These are phyloP conservation scores for Aureobasidium subglaciale DNA, from an alignment of 2,329 filamentous ascomycete species.

Conservation along the genomic window DNA sequence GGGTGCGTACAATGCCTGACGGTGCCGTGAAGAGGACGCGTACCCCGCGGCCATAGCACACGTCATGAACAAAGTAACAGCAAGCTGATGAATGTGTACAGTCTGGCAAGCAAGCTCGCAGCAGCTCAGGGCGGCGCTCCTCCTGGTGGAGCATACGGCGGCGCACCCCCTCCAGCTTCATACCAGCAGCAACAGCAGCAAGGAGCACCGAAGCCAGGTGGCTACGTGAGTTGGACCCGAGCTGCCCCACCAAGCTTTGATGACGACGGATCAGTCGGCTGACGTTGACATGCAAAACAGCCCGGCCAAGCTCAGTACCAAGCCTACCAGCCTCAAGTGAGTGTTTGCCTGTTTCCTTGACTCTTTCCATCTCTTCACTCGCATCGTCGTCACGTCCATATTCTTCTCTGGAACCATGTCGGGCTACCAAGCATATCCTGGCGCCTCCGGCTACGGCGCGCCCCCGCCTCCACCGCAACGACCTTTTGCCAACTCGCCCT, in stretches of 20 bases:
- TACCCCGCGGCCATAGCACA: conserved; percentile 4
- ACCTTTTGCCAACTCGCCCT: conserved; percentile 22
- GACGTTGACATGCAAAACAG: conserved; percentile 21
- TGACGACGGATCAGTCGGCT: conserved; percentile 16
- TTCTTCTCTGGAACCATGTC: conserved; percentile 11
- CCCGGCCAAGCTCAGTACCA: conserved; percentile 44
- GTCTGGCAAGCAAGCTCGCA: conserved; percentile 38
- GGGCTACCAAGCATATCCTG: conserved; percentile 16
- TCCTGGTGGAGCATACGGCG: conserved; percentile 23
- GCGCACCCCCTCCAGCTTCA: conserved; percentile 24
- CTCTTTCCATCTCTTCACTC: conserved; percentile 21
- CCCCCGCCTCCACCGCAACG: conserved; percentile 36
- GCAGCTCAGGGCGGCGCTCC: conserved; percentile 32
- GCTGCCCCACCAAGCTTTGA: conserved; percentile 16
- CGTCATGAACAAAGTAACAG: not conserved
- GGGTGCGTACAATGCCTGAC: not conserved
- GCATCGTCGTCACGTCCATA: conserved; percentile 3
- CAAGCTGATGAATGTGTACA: not conserved
- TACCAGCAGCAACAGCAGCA: conserved; percentile 21
- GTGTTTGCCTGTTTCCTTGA: conserved; percentile 18
- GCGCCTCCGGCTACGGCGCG: conserved; percentile 24
- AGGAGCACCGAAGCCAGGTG: conserved; percentile 28
- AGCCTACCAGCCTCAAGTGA: conserved; percentile 35
- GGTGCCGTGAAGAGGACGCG: not conserved
- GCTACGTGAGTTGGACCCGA: conserved; percentile 45